phyloP scores from a whole-genome alignment of 1,284 basidiomycete species.

The Porphyrellus sp. region DNA sequence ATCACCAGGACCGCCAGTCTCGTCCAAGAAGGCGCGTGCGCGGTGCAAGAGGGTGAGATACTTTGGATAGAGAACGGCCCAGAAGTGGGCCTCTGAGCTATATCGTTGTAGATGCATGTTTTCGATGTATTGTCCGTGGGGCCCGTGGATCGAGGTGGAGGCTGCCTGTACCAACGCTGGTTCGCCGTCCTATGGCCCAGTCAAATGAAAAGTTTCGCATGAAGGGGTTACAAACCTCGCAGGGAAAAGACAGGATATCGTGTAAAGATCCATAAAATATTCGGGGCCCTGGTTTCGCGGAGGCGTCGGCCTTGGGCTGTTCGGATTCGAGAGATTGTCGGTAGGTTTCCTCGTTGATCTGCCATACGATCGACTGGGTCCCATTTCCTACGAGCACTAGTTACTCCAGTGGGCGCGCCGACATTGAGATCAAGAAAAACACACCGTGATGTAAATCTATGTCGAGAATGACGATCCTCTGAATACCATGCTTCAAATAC shows the following conservation, averaged over 20 bases:
- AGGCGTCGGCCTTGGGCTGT: slow-evolving; percentile 43
- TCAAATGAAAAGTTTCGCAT: slow-evolving; percentile 3
- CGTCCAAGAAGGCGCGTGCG: slow-evolving; percentile 70
- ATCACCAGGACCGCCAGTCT: slow-evolving; percentile 62
- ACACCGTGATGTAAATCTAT: slow-evolving; percentile 90
- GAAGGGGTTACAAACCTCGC: slow-evolving; percentile 58
- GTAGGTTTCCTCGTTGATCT: slow-evolving; percentile 83
- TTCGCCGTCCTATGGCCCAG: slow-evolving; percentile 68
- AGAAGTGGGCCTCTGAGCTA: slow-evolving; percentile 73
- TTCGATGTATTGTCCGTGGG: slow-evolving; percentile 89
- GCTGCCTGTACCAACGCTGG: slow-evolving; percentile 78
- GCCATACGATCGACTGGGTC: slow-evolving; percentile 71
- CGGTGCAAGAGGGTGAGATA: slow-evolving; percentile 64
- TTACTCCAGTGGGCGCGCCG: background rate
- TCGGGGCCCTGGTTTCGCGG: slow-evolving; percentile 15
- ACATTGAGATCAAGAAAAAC: slow-evolving; percentile 9
- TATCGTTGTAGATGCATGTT: slow-evolving; percentile 89
- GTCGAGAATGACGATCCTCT: slow-evolving; percentile 84
- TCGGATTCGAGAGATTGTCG: slow-evolving; percentile 58
- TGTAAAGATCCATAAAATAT: slow-evolving; percentile 38
- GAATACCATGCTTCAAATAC: slow-evolving; percentile 75
- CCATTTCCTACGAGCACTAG: slow-evolving; percentile 68
- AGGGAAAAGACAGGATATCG: slow-evolving; percentile 89
- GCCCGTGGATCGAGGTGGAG: slow-evolving; percentile 73
- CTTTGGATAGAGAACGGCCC: slow-evolving; percentile 65